Evolutionary conservation across 495 filamentous ascomycete species (phyloP), one percentile per base, ranked within the genome.

Genomic region (Ramalina intermedia): DNA sequence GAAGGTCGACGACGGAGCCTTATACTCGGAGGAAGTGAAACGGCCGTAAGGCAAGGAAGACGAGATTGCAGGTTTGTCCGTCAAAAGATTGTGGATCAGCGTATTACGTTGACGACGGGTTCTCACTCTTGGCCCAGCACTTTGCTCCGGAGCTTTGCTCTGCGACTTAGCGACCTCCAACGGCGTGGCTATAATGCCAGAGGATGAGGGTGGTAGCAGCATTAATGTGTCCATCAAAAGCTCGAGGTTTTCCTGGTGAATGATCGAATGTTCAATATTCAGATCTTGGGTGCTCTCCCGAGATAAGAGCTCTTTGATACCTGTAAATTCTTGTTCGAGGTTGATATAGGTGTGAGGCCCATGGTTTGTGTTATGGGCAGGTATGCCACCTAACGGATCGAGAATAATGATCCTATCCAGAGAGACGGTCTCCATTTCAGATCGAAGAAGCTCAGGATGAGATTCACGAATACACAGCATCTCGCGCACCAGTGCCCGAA

Each of bases 31-130:
- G 61, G 60, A 38, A 47, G 54, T 41, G 52, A 59, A 29, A 18
- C 81, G 74, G 42, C 76, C 73, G 4, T 77, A 65, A 0, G 91
- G 91, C 1, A 99, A 70, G 0, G 91, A 99, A 1, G 91, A 87
- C 9, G 89, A 96, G 51, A 87, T 80, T 18, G 85, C 69, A 1
- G 91, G 91, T 60, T 94, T 90, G 64, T 99, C 89, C 14, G 91
- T 99, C 16, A 99, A 75, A 7, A 96, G 81, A 56, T 93, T 96
- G 64, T 96, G 91, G 47, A 99, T 96, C 11, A 99, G 73, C 1
- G 89, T 87, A 58, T 99, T 96, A 54, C 84, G 79, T 60, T 81
- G 80, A 44, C 77, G 73, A 51, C 87, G 74, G 0, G 86, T 88
- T 41, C 78, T 75, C 1, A 88, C 84, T 41, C 76, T 78, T 4